Conservation (phyloP, 345 rosid species). For the Angophora floribunda region DNA sequence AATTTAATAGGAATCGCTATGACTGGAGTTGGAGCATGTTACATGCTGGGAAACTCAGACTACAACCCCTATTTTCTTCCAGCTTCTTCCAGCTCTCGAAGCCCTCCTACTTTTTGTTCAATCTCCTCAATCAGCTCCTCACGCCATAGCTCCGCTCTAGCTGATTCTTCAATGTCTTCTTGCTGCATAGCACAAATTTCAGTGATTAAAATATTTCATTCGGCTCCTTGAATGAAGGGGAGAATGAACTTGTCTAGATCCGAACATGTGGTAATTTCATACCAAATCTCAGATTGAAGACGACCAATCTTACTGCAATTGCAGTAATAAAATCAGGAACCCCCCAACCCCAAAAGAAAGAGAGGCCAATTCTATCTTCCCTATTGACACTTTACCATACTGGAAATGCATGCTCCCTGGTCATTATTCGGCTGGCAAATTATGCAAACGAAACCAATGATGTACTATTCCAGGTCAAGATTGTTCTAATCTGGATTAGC, state of each 20-base stretch:
- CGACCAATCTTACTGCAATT: not conserved
- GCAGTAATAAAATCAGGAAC: not conserved
- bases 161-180: slow-evolving; percentile 82
- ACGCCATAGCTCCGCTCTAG: slow-evolving; percentile 85
- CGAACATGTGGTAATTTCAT: not conserved
- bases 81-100: slow-evolving; percentile 85
- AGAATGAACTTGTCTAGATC: not conserved
- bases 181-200: slow-evolving; percentile 32
- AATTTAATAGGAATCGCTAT: not conserved
- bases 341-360: not conserved
- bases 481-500: not conserved
- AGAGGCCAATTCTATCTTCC: not conserved
- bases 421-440: not conserved
- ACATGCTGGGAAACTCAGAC: not conserved
- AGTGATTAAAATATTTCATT: not conserved
- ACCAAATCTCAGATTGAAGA: not conserved
- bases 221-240: not conserved
- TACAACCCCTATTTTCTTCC: slow-evolving; percentile 30
- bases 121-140: slow-evolving; percentile 96
- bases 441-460: not conserved
- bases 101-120: slow-evolving; percentile 79
- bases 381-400: not conserved
- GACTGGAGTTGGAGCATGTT: not conserved
- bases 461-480: not conserved
- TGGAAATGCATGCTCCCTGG: not conserved